Base-by-base conservation (phyloP, 2,329 filamentous ascomycete species). In the Fusarium sp. region DNA sequence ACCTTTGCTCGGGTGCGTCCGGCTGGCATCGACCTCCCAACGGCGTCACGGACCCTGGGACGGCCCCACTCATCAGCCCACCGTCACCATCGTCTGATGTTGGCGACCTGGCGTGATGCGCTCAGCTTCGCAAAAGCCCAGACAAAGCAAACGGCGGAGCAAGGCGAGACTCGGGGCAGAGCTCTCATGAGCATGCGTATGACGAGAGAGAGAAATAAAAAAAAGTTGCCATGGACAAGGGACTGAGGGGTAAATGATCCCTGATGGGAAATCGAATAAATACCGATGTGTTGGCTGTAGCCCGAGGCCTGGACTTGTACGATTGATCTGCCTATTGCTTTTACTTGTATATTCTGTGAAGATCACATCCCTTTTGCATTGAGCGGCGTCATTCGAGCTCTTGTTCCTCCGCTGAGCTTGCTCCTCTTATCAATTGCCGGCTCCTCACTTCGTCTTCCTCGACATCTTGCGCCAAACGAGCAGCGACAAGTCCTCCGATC, bases 41-140 rank as follows among this genome's bases (percentile, higher is more conserved):
- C 31, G 48, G 51, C 63, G 63, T 60, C 62, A 68, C 61, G 61
- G 70, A 73, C 63, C 72, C 58, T 65, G 55, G 61, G 59, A 63
- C 58, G 61, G 68, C 69, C 68, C 73, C 73, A 75, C 73, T 62
- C 66, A 75, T 75, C 73, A 74, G 68, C 44, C 68, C 55, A 68
- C 63, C 26, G 26, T 68, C 49, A 62, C 54, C 63, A 75, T 74
- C 70, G 72, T 42, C 73, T 75, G 73, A 75, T 75, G 63, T 68
- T 74, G 59, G 58, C 56, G 53, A 71, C 57, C 73, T 75, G 73
- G 73, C 73, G 72, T 75, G 73, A 75, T 75, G 69, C 52, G 68
- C 64, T 75, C 66, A 75, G 62, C 64, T 72, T 31, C 11, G 28
- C 5, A 31, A 31, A 31, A 31, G 28, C 28, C 28, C 28, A 66